These are phyloP conservation scores for Annulohypoxylon truncatum DNA, from an alignment of 2,329 filamentous ascomycete genomes.

Conservation along the genomic window DNA sequence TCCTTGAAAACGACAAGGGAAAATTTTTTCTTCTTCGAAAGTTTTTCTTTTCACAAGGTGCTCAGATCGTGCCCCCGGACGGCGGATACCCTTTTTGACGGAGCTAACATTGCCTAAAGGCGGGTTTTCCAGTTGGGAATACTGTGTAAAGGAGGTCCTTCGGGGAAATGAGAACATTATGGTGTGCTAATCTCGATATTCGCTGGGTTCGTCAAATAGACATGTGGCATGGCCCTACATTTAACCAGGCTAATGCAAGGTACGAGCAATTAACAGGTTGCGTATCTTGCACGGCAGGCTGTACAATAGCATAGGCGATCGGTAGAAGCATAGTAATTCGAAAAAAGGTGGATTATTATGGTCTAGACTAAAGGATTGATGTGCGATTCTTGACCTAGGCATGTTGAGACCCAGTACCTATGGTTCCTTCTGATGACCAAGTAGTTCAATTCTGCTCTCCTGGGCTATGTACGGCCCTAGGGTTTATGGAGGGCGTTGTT, in stretches of 20 bases:
- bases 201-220: constrained; percentile 26
- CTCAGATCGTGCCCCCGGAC: constrained; percentile 11
- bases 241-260: constrained; percentile 39
- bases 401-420: not conserved
- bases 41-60: constrained; percentile 10
- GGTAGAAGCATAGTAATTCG: not conserved
- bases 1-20: constrained; percentile 22
- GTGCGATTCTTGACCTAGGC: not conserved
- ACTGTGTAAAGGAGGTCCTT: constrained; percentile 1
- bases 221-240: constrained; percentile 27
- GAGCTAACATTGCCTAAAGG: not conserved
- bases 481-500: not conserved
- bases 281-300: constrained; percentile 1
- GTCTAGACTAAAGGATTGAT: not conserved
- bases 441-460: not conserved
- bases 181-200: constrained; percentile 10
- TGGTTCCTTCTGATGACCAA: not conserved
- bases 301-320: constrained; percentile 18
- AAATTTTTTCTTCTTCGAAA: constrained; percentile 25
- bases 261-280: constrained; percentile 28
- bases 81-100: constrained; percentile 1
- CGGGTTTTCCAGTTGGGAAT: not conserved
- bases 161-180: not conserved
- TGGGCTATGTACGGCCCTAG: not conserved
- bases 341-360: constrained; percentile 10